Evolutionary conservation across 164 flowering plant species (phyloP), one percentile per base, ranked within the genome.

Genomic region (Saururus chinensis): DNA sequence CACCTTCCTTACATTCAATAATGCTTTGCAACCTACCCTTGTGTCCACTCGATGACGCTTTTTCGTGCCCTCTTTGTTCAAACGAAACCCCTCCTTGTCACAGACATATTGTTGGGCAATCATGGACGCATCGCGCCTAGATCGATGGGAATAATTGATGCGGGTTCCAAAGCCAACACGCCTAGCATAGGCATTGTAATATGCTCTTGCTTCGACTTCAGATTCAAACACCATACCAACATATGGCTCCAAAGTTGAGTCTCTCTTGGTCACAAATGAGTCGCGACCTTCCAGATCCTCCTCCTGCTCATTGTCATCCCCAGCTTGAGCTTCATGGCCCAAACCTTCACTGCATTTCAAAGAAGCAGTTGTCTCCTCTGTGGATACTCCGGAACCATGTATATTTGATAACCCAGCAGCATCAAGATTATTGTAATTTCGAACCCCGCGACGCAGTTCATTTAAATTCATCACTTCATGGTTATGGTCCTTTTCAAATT

Each of bases 391-490:
- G 53, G 56, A 35, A 53, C 57, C 35, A 30, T 53, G 57, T 22
- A 20, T 45, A 37, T 53, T 13, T 30, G 41, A 7, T 25, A 42
- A n/a, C 0, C 51, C 55, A 11, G 40, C 17, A 21, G 19, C 41
- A 20, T 40, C 55, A 40, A 8, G 10, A 20, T 67, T 95, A 60
- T 51, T 87, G 95, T 23, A 89, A 85, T 9, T 95, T 80, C 4
- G 35, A 24, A 55, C 35, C 58, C 85, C 80, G 62, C 78, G 82
- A 52, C 86, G 92, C 61, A 89, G 89, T 73, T 87, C 83, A 67
- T 84, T 91, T 1, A 88, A 84, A 0, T 81, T 85, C 51, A 83
- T 90, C 22, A 89, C 68, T 67, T 81, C 90, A 60, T 87, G 97
- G 65, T 89, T 87, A 53, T 89, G 97, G 63, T 79, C 92, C 71